phyloP scores from a whole-genome alignment of 768 basidiomycete species.

The Strobilomyces echinocephalus region DNA sequence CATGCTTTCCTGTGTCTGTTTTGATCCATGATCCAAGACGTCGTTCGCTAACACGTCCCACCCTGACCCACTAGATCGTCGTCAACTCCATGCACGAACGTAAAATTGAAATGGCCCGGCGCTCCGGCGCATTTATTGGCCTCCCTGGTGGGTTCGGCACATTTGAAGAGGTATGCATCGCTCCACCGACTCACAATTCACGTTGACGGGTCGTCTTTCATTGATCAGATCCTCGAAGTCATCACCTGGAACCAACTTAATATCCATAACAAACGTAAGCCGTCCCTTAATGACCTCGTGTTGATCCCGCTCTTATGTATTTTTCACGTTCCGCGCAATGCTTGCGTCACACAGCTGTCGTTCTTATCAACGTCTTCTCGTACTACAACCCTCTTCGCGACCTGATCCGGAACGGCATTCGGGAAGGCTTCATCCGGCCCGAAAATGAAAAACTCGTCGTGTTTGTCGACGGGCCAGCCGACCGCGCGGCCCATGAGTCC shows the following conservation, averaged over 20 bases:
- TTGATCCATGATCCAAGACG: not conserved
- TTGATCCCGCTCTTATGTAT: not conserved
- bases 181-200: not conserved
- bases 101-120: conserved; percentile 85
- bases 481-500: conserved; percentile 44
- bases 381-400: conserved; percentile 82
- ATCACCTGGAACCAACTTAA: conserved; percentile 93
- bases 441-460: conserved; percentile 56
- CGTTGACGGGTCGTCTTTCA: conserved; percentile 1
- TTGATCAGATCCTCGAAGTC: conserved; percentile 73
- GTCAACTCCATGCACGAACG: conserved; percentile 85
- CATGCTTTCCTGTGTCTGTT: not conserved
- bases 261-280: conserved; percentile 77
- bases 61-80: conserved; percentile 44
- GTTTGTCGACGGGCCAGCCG: conserved; percentile 71
- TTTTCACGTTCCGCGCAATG: not conserved
- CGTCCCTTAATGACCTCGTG: conserved; percentile 3
- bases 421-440: conserved; percentile 70
- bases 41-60: conserved; percentile 6
- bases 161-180: conserved; percentile 71
- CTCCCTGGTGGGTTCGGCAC: conserved; percentile 95
- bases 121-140: conserved; percentile 76
- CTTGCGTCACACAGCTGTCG: conserved; percentile 49
- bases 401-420: conserved; percentile 62
- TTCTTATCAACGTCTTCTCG: conserved; percentile 79